A percentile compares a stretch with the other conserved stretches of the same genome.
These are phyloP conservation scores for Clarkia xantiana DNA, from an alignment of 345 rosid species.

Conservation along the genomic window DNA sequence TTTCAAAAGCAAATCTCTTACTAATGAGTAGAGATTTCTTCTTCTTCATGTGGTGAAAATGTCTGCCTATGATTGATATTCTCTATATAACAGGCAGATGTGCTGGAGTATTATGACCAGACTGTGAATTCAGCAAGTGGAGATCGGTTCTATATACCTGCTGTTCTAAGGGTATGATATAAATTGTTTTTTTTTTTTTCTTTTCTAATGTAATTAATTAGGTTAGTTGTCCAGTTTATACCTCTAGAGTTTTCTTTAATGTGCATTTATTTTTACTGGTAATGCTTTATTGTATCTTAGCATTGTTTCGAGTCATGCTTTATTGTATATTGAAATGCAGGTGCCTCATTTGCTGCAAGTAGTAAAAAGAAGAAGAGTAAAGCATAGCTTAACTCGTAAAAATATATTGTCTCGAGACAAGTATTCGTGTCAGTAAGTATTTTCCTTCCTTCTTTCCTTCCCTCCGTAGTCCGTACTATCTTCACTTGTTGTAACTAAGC, in stretches of 20 bases:
- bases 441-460: neutral
- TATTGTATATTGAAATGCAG: constrained; percentile 21
- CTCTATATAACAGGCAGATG: constrained; percentile 59
- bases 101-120: constrained; percentile 80
- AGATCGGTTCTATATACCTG: constrained; percentile 80
- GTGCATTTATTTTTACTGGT: constrained; percentile 2
- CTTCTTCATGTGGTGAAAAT: neutral
- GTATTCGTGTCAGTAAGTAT: constrained; percentile 72
- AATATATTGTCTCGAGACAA: constrained; percentile 56
- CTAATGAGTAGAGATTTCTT: too few relatives aligned
- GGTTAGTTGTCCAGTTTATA: too few relatives aligned
- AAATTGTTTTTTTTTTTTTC: too few relatives aligned
- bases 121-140: constrained; percentile 68
- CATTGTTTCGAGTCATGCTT: neutral
- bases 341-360: constrained; percentile 84
- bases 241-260: constrained; percentile 5
- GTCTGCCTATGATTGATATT: neutral
- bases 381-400: constrained; percentile 49
- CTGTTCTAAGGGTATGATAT: constrained; percentile 96
- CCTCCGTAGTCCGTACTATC: too few relatives aligned
- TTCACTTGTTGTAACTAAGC: neutral
- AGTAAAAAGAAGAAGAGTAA: constrained; percentile 66
- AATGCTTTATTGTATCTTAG: neutral
- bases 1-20: too few relatives aligned
- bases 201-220: too few relatives aligned